Conservation (phyloP, 129 eudicot species). For the Centrapalus pauciflorus region DNA sequence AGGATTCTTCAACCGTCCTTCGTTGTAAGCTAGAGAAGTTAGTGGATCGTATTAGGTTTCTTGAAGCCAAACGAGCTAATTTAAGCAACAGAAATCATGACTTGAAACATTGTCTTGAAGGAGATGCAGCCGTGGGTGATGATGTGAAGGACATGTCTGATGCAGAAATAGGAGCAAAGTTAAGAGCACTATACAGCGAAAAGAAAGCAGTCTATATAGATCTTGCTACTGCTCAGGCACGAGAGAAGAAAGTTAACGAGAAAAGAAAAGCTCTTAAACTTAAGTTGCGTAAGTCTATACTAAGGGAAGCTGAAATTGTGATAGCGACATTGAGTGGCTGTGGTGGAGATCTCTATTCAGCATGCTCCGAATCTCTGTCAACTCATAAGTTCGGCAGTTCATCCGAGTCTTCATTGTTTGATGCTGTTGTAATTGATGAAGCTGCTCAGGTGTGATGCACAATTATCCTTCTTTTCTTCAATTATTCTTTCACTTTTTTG, state of each 20-base stretch:
- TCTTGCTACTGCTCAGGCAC: conserved; percentile 69
- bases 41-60: conserved; percentile 65
- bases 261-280: conserved; percentile 64
- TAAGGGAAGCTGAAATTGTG: conserved; percentile 93
- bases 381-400: conserved; percentile 54
- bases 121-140: conserved; percentile 35
- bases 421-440: conserved; percentile 97
- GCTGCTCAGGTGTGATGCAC: conserved; percentile 78
- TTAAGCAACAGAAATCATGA: conserved; percentile 47
- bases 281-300: conserved; percentile 63
- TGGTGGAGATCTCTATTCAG: conserved; percentile 90
- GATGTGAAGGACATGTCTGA: conserved; percentile 59
- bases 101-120: conserved; percentile 27
- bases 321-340: conserved; percentile 93
- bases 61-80: conserved; percentile 87
- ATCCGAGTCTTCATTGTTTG: conserved; percentile 66
- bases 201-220: conserved; percentile 59
- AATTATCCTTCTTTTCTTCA: conserved; percentile 10
- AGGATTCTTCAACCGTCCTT: conserved; percentile 43
- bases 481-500: not conserved
- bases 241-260: conserved; percentile 69
- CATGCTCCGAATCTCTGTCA: conserved; percentile 62
- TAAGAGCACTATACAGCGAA: conserved; percentile 58
- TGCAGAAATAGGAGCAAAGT: conserved; percentile 59
- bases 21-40: conserved; percentile 81